Conservation (phyloP, 2,329 filamentous ascomycete genomes). For the Orbilia oligospora region DNA sequence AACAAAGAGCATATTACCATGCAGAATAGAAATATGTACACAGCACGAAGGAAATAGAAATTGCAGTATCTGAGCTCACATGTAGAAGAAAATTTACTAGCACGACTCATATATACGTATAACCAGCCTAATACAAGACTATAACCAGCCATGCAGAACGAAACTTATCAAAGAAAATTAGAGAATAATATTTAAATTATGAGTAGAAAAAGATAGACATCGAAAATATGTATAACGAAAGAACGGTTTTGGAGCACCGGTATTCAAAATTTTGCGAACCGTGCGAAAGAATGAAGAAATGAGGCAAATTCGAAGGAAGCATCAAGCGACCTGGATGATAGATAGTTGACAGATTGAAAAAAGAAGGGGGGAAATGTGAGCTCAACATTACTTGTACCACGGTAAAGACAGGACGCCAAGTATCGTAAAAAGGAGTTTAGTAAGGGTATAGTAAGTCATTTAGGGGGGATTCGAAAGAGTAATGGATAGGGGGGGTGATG, state of each 20-base stretch:
- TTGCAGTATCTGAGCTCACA: no score
- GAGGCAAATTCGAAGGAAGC: slow-evolving; percentile 2
- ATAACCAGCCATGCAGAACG: neutral
- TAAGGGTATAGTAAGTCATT: slow-evolving; percentile 33
- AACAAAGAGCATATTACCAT: no score
- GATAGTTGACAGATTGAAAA: neutral
- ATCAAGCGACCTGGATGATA: slow-evolving; percentile 20
- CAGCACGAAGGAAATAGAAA: no score
- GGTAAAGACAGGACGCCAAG: slow-evolving; percentile 59
- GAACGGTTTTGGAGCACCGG: slow-evolving; percentile 35
- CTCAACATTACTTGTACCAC: slow-evolving; percentile 42
- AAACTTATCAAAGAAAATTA: slow-evolving; percentile 1
- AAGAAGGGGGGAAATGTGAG: neutral
- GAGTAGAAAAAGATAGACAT: slow-evolving; percentile 7
- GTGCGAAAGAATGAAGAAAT: slow-evolving; percentile 10
- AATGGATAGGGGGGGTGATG: no score
- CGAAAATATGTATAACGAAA: slow-evolving; percentile 21
- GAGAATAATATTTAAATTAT: neutral
- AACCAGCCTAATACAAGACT: neutral
- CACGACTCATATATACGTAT: no score
- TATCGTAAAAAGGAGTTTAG: slow-evolving; percentile 41
- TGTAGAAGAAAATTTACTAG: no score
- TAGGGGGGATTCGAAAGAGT: no score
- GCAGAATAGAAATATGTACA: no score
- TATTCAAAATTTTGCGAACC: slow-evolving; percentile 27